A percentile compares a stretch with the other conserved stretches of the same genome.
phyloP scores from a whole-genome alignment of 2,329 filamentous ascomycete genomes.

The Fusarium tupiense region DNA sequence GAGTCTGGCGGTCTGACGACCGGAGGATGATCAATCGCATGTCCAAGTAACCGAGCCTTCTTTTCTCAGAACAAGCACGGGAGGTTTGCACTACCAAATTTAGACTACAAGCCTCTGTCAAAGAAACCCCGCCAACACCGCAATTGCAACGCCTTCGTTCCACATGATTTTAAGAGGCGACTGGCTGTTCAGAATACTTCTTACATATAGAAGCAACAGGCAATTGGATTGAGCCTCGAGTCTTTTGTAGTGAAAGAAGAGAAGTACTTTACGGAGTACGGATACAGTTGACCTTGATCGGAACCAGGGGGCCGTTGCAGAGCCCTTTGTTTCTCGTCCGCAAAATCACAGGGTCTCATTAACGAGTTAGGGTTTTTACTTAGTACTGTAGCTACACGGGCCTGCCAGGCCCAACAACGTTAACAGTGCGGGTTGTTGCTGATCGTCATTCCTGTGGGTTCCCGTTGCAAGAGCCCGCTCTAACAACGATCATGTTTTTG shows the following conservation, averaged over 20 bases:
- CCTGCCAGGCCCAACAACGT: constrained; percentile 6
- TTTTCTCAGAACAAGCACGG: neutral
- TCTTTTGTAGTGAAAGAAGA: neutral
- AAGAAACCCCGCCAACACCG: constrained; percentile 21
- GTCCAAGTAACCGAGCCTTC: neutral
- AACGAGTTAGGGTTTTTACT: neutral
- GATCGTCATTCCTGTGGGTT: constrained; percentile 33
- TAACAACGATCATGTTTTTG: constrained; percentile 17
- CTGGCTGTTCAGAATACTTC: neutral
- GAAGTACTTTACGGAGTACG: neutral
- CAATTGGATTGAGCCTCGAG: neutral
- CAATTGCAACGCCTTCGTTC: constrained; percentile 29
- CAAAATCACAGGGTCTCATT: neutral
- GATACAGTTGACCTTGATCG: neutral
- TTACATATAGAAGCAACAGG: neutral
- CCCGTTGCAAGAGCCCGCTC: constrained; percentile 30
- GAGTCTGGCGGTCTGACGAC: constrained; percentile 27
- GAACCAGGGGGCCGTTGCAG: neutral
- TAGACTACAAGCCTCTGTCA: constrained; percentile 1
- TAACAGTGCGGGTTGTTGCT: constrained; percentile 11
- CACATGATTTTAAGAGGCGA: constrained; percentile 20
- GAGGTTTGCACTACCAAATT: constrained; percentile 9
- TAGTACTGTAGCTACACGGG: neutral
- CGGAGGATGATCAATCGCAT: constrained; percentile 24
- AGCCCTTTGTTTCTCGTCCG: constrained; percentile 1